Conservation (phyloP, 1,139 yeast genomes). For the Diutina siamensis region DNA sequence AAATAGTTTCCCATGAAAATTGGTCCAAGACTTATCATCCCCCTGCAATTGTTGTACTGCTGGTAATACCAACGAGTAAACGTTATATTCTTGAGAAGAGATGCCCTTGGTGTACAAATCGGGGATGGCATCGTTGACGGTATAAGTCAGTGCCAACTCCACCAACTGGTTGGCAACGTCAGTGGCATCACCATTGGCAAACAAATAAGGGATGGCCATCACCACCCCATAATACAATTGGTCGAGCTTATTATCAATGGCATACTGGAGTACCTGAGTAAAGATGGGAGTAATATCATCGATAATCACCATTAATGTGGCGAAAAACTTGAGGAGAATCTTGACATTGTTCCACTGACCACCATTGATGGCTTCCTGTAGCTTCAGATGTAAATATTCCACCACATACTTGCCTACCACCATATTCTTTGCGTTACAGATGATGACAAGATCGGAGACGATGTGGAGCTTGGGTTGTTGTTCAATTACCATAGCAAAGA, state of each 20-base stretch:
- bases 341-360: constrained; percentile 70
- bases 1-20: constrained; percentile 19
- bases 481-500: constrained; percentile 63
- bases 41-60: constrained; percentile 33
- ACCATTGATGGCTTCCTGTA: constrained; percentile 44
- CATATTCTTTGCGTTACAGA: constrained; percentile 56
- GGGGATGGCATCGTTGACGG: constrained; percentile 18
- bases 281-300: constrained; percentile 42
- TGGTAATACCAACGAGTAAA: constrained; percentile 41
- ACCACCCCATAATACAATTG: constrained; percentile 55
- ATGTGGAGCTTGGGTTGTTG: constrained; percentile 84
- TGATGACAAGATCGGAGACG: constrained; percentile 56
- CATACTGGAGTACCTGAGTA: constrained; percentile 40
- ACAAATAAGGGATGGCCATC: constrained; percentile 58
- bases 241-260: constrained; percentile 58
- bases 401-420: constrained; percentile 60
- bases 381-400: constrained; percentile 55
- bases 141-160: background rate
- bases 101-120: constrained; percentile 6
- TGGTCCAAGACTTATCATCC: constrained; percentile 17
- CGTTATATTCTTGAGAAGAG: constrained; percentile 16
- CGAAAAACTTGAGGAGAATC: constrained; percentile 57
- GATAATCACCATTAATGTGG: constrained; percentile 52
- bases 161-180: background rate
- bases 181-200: constrained; percentile 26